Evolutionary conservation across 345 rosid genomes (phyloP).

Genomic region (Pelargonium nanum): DNA sequence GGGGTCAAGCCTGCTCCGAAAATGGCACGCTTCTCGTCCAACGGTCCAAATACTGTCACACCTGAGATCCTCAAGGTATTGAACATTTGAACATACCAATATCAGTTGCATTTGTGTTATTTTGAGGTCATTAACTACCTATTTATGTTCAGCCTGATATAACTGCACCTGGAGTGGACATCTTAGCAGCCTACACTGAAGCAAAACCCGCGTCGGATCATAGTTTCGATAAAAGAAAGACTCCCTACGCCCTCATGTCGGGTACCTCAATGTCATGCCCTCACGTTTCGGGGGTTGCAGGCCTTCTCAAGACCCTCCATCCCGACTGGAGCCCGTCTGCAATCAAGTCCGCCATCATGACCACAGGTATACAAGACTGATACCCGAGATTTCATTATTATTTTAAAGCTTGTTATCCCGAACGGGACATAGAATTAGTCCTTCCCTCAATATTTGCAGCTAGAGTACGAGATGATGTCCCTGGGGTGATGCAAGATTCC

Average conservation of each 20-base stretch:
- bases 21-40: slow-evolving; percentile 52
- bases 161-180: slow-evolving; percentile 70
- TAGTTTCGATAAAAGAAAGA: neutral
- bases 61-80: slow-evolving; percentile 53
- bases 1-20: slow-evolving; percentile 46
- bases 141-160: slow-evolving; percentile 45
- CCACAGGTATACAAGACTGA: slow-evolving; percentile 27
- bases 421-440: too few species aligned
- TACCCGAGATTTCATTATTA: too few species aligned
- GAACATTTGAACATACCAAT: neutral
- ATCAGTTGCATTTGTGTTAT: neutral
- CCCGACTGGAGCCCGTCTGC: slow-evolving; percentile 53
- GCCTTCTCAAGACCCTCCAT: slow-evolving; percentile 31
- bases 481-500: slow-evolving; percentile 21
- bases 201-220: slow-evolving; percentile 5
- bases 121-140: neutral
- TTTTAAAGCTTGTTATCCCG: too few species aligned
- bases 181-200: slow-evolving; percentile 46
- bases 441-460: slow-evolving; percentile 36
- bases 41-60: slow-evolving; percentile 51
- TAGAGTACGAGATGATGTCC: slow-evolving; percentile 48
- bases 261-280: slow-evolving; percentile 67
- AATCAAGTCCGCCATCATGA: slow-evolving; percentile 47
- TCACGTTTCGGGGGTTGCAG: slow-evolving; percentile 44
- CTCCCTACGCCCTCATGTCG: slow-evolving; percentile 1